Evolutionary conservation across 768 basidiomycete species (phyloP), one percentile per base, ranked within the genome.

Genomic region (Imleria badia): DNA sequence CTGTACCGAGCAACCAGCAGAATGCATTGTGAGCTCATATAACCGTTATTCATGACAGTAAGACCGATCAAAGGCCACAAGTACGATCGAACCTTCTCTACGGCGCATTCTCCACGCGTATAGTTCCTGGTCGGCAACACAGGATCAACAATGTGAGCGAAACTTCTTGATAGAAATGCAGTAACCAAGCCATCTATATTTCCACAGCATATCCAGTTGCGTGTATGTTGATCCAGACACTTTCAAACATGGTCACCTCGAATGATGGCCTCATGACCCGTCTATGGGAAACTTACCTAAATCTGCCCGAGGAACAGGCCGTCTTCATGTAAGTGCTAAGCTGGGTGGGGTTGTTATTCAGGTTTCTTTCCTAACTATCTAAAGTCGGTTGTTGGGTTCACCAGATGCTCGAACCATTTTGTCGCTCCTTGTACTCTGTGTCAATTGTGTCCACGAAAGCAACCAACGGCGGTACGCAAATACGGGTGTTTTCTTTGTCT

Each of bases 201-300:
- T 10, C 44, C 45, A 46, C 64, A 95, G 94, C 81, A 54, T 77
- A 82, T 50, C 72, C 78, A 1, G 75, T 81, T 19, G 84, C 87
- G 9, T 79, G 89, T 15, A 78, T 90, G 54, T 73, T 91, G 29
- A 76, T 86, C 3, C 93, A 97, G 68, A 74, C 89, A 5, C 76
- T 96, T 29, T 89, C 92, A 19, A 97, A 97, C 68, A 76, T 93
- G 22, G 80, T 95, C 31, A 92, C 94, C 3, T 78, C 80, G 9
- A 90, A 93, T 56, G 81, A 85, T 39, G 60, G 56, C 9, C 77
- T 87, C 42, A 76, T 81, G 56, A 66, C 75, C n/a, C 75, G 66
- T 20, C 70, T 88, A 31, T 92, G 87, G 89, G 76, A 77, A 34
- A 76, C 72, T 2, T 86, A 87, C 61, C 72, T 91, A 66, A 78